phyloP scores from a whole-genome alignment of 2,329 filamentous ascomycete species.

The Colletotrichum sp. region DNA sequence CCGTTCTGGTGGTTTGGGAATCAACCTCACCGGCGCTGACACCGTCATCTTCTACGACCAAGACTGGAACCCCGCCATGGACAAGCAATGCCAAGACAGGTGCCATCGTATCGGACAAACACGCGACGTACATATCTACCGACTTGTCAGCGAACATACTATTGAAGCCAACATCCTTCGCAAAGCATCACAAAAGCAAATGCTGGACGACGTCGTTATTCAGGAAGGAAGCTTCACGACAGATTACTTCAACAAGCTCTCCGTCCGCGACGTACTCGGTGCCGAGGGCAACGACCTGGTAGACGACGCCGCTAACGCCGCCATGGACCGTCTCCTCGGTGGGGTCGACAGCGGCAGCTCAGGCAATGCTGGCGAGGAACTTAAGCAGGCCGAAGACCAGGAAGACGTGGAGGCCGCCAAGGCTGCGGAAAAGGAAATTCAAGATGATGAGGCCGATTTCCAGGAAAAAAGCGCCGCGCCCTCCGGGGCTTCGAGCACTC shows the following conservation, averaged over 20 bases:
- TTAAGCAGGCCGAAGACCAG: slow-evolving; percentile 89
- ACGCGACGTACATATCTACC: slow-evolving; percentile 96
- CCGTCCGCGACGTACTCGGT: slow-evolving; percentile 70
- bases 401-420: slow-evolving; percentile 91
- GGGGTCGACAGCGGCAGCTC: slow-evolving; percentile 65
- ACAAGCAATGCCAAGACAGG: slow-evolving; percentile 97
- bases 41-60: slow-evolving; percentile 99
- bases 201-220: slow-evolving; percentile 97
- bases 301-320: slow-evolving; percentile 75
- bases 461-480: slow-evolving; percentile 61
- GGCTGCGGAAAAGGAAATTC: slow-evolving; percentile 85
- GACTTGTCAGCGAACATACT: slow-evolving; percentile 88
- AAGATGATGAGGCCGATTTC: slow-evolving; percentile 86
- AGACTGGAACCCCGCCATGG: slow-evolving; percentile 99
- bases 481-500: slow-evolving; percentile 54
- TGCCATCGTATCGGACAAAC: slow-evolving; percentile 98
- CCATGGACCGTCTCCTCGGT: slow-evolving; percentile 85
- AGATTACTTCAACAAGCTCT: slow-evolving; percentile 88
- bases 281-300: slow-evolving; percentile 57
- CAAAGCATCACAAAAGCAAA: slow-evolving; percentile 96
- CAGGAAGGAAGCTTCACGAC: slow-evolving; percentile 98
- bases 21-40: slow-evolving; percentile 95
- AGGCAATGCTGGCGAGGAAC: slow-evolving; percentile 68
- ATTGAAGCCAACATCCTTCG: slow-evolving; percentile 98
- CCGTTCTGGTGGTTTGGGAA: slow-evolving; percentile 90